Evolutionary conservation across 225 moss, liverwort and hornwort species (phyloP).

Genomic region (Rhytidiadelphus loreus): DNA sequence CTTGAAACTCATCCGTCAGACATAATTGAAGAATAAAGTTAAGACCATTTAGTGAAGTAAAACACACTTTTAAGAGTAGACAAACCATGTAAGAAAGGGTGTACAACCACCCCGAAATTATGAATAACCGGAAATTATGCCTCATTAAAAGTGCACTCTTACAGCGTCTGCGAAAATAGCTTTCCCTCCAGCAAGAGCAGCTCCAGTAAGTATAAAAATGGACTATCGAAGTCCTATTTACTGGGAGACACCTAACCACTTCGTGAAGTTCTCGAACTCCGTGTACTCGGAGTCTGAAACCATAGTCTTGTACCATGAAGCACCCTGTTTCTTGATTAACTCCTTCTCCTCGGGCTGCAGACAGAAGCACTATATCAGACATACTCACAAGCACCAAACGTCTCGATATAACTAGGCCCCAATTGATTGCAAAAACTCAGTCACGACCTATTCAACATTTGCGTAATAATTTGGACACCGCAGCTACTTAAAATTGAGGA

Average conservation of each 20-base stretch:
- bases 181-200: not conserved
- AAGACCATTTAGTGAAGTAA: not conserved
- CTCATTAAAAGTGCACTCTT: slow-evolving; percentile 5
- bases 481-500: not conserved
- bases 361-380: not conserved
- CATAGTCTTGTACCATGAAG: slow-evolving; percentile 85
- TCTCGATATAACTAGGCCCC: not conserved
- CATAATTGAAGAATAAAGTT: not conserved
- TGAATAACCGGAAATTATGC: not conserved
- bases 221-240: slow-evolving; percentile 10
- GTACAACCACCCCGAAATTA: not conserved
- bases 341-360: slow-evolving; percentile 67
- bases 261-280: slow-evolving; percentile 76
- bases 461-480: not conserved
- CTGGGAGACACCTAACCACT: slow-evolving; percentile 85
- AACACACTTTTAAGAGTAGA: not conserved
- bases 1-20: not conserved
- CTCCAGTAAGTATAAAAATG: slow-evolving; percentile 1
- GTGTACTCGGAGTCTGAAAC: slow-evolving; percentile 83
- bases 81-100: slow-evolving; percentile 7
- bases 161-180: not conserved
- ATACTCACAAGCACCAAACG: not conserved
- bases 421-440: not conserved
- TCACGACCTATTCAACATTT: not conserved
- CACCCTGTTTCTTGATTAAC: slow-evolving; percentile 65